Conservation (phyloP, 192 early-diverging fungal species). For the Podila horticola region DNA sequence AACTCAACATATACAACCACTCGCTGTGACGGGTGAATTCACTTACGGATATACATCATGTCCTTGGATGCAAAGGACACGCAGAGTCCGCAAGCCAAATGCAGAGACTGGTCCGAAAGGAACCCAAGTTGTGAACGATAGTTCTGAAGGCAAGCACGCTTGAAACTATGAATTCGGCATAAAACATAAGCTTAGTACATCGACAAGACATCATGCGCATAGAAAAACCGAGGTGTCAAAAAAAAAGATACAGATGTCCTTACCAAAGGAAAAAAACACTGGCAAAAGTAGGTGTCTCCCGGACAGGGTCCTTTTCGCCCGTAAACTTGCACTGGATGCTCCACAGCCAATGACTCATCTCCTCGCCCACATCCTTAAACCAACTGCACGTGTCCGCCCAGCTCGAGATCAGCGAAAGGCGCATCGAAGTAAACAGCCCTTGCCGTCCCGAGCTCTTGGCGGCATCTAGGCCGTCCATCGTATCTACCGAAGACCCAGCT, state of each 20-base stretch:
- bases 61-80: constrained; percentile 59
- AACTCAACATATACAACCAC: background rate
- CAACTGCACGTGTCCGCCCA: constrained; percentile 30
- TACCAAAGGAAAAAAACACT: constrained; percentile 43
- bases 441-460: background rate
- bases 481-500: constrained; percentile 17
- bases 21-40: background rate
- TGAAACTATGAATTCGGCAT: constrained; percentile 35
- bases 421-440: constrained; percentile 16
- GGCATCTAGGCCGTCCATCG: background rate
- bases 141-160: constrained; percentile 56
- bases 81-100: constrained; percentile 63
- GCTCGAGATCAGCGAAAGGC: constrained; percentile 25
- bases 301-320: constrained; percentile 44
- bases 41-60: constrained; percentile 60
- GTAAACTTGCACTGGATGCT: constrained; percentile 42
- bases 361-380: constrained; percentile 19
- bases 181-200: background rate
- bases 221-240: background rate
- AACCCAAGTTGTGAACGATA: constrained; percentile 56
- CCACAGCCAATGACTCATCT: constrained; percentile 39
- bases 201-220: background rate
- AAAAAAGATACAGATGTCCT: background rate
- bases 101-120: constrained; percentile 61
- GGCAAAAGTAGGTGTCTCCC: constrained; percentile 55